Conservation (phyloP, 2,329 filamentous ascomycete genomes). For the Dactylellina haptotyla region DNA sequence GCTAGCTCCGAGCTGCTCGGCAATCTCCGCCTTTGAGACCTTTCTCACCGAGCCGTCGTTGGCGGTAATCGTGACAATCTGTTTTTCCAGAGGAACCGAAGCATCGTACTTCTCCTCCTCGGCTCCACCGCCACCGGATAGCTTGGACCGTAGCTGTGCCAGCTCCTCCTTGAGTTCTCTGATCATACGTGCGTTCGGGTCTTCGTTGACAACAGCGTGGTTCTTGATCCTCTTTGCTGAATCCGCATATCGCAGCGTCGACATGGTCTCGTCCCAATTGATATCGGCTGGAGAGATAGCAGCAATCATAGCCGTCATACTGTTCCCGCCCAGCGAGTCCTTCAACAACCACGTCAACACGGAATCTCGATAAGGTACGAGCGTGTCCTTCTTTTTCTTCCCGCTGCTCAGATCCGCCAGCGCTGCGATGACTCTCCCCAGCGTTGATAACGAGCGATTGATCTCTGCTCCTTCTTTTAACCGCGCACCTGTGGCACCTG, state of each 20-base stretch:
- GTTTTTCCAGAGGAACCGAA: constrained; percentile 90
- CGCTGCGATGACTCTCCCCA: constrained; percentile 96
- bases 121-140: constrained; percentile 70
- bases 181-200: constrained; percentile 98
- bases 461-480: constrained; percentile 98
- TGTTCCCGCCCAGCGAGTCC: constrained; percentile 96
- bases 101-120: constrained; percentile 88
- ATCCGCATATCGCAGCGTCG: constrained; percentile 94
- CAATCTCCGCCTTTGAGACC: constrained; percentile 97
- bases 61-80: constrained; percentile 93
- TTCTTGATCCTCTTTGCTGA: constrained; percentile 99
- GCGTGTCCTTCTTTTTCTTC: constrained; percentile 74
- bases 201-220: constrained; percentile 98
- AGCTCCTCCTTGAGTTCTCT: constrained; percentile 96
- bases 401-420: constrained; percentile 89
- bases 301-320: constrained; percentile 99
- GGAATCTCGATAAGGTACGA: constrained; percentile 97
- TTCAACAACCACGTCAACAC: constrained; percentile 96
- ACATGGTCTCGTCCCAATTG: constrained; percentile 97
- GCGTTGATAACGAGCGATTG: constrained; percentile 93
- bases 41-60: constrained; percentile 88
- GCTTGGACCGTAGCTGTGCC: constrained; percentile 83
- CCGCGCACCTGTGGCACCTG: constrained; percentile 91
- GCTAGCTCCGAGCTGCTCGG: constrained; percentile 84
- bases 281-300: constrained; percentile 98